These are phyloP conservation scores for Penicillium nordicum DNA, from an alignment of 2,329 filamentous ascomycete species.

Conservation along the genomic window DNA sequence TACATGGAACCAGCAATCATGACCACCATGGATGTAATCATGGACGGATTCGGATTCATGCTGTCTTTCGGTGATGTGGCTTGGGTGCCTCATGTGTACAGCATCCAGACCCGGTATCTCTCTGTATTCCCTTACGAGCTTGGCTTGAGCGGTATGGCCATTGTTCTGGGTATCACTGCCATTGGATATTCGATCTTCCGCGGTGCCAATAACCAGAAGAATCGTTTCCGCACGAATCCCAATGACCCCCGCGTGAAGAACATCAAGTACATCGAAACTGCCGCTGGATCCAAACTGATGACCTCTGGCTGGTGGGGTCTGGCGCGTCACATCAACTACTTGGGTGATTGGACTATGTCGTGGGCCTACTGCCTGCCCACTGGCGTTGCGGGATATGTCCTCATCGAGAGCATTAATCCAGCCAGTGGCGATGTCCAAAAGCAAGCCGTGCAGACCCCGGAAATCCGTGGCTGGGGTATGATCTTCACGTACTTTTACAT, in stretches of 20 bases:
- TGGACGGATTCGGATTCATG: constrained; percentile 95
- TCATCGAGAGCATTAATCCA: constrained; percentile 51
- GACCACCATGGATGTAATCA: constrained; percentile 91
- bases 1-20: constrained; percentile 86
- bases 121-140: constrained; percentile 77
- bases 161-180: constrained; percentile 64
- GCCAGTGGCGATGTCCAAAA: constrained; percentile 62
- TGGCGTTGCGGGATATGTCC: constrained; percentile 74
- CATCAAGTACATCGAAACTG: constrained; percentile 81
- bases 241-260: constrained; percentile 73
- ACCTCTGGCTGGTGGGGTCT: constrained; percentile 90
- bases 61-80: constrained; percentile 86
- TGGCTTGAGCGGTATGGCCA: constrained; percentile 62
- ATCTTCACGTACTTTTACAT: constrained; percentile 93
- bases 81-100: constrained; percentile 91
- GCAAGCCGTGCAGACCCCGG: constrained; percentile 68
- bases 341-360: constrained; percentile 90
- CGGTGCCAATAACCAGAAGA: constrained; percentile 91
- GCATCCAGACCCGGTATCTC: constrained; percentile 78
- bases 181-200: constrained; percentile 90
- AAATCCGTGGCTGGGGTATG: constrained; percentile 77
- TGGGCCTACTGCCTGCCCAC: constrained; percentile 90
- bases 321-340: constrained; percentile 90
- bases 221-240: constrained; percentile 84
- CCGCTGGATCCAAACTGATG: constrained; percentile 74